These are phyloP conservation scores for Paramarasmius palmivorus DNA, from an alignment of 1,284 basidiomycete species.

Conservation along the genomic window DNA sequence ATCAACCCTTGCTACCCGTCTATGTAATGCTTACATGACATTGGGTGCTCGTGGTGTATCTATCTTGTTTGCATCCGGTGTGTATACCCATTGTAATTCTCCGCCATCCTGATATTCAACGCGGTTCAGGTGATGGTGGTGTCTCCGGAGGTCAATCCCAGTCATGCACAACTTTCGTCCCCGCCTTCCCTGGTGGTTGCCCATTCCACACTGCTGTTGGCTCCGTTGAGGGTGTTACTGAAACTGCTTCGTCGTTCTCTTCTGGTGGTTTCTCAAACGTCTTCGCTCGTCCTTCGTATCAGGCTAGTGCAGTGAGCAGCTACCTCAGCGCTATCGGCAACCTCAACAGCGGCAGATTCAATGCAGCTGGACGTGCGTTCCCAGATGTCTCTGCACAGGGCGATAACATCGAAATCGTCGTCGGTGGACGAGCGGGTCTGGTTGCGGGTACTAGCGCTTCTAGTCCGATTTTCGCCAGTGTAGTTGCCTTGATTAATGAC, in stretches of 20 bases:
- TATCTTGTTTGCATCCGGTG: slow-evolving; percentile 36
- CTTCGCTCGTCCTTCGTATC: slow-evolving; percentile 37
- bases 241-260: slow-evolving; percentile 33
- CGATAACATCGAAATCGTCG: slow-evolving; percentile 26
- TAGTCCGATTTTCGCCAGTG: slow-evolving; percentile 37
- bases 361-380: slow-evolving; percentile 38
- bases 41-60: slow-evolving; percentile 36
- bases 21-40: slow-evolving; percentile 35
- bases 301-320: slow-evolving; percentile 24
- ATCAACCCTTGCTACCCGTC: slow-evolving; percentile 24
- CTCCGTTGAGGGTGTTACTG: slow-evolving; percentile 28
- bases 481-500: slow-evolving; percentile 45
- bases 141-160: slow-evolving; percentile 32
- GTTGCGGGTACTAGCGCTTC: slow-evolving; percentile 40
- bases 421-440: slow-evolving; percentile 20
- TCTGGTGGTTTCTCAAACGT: slow-evolving; percentile 42
- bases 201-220: slow-evolving; percentile 26
- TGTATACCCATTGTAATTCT: not conserved
- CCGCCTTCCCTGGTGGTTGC: slow-evolving; percentile 32
- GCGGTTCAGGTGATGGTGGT: slow-evolving; percentile 29
- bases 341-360: slow-evolving; percentile 36
- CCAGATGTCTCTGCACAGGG: slow-evolving; percentile 45
- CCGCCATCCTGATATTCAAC: not conserved
- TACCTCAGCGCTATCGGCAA: slow-evolving; percentile 29
- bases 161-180: slow-evolving; percentile 29